phyloP scores from a whole-genome alignment of 805 yeast species.

The Ogataea paradorogensis region DNA sequence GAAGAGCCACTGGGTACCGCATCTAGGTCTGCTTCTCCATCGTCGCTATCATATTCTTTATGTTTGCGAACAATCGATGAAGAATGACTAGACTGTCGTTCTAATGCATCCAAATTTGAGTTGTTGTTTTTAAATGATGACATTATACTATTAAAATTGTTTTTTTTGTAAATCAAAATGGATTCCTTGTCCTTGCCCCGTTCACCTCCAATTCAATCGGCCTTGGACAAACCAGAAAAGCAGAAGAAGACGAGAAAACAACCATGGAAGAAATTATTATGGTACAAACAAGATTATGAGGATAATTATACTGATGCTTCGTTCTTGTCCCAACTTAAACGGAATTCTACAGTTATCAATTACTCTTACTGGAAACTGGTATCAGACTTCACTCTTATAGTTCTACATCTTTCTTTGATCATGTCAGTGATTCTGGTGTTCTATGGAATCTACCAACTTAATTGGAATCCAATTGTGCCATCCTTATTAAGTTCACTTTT shows the following conservation, averaged over 20 bases:
- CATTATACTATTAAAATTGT: constrained; percentile 2
- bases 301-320: constrained; percentile 86
- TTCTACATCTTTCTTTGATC: constrained; percentile 62
- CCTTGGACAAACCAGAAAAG: constrained; percentile 2
- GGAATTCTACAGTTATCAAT: constrained; percentile 70
- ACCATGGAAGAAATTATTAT: constrained; percentile 82
- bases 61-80: constrained; percentile 10
- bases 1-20: constrained; percentile 16
- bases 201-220: neutral
- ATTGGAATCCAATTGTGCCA: constrained; percentile 51
- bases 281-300: constrained; percentile 82
- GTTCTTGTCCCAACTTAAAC: constrained; percentile 73
- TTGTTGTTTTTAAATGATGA: neutral
- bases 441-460: constrained; percentile 48
- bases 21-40: constrained; percentile 20
- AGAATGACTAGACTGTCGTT: constrained; percentile 11
- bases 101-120: constrained; percentile 13
- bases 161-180: neutral
- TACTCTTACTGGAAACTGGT: constrained; percentile 63
- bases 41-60: constrained; percentile 16
- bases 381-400: constrained; percentile 67
- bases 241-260: constrained; percentile 11
- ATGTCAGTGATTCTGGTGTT: constrained; percentile 68
- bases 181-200: constrained; percentile 1
- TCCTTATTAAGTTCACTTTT: constrained; percentile 34